Conservation (phyloP, 371 early-diverging fungal species). For the Mucor ambiguus region DNA sequence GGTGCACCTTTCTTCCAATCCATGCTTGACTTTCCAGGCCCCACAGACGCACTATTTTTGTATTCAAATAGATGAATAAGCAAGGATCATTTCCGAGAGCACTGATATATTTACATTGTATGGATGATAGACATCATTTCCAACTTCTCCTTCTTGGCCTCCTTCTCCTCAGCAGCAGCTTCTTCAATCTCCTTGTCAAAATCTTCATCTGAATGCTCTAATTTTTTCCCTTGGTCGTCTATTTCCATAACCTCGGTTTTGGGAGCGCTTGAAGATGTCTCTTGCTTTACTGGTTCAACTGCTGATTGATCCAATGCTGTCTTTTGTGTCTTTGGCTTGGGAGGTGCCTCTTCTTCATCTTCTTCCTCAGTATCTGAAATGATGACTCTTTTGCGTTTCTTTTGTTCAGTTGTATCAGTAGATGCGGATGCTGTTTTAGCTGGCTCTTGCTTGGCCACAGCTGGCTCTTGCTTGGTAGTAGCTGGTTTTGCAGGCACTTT, state of each 20-base stretch:
- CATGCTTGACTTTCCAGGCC: neutral
- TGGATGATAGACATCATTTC: constrained; percentile 21
- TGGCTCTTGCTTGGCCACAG: neutral
- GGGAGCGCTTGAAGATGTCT: neutral
- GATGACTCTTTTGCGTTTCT: constrained; percentile 10
- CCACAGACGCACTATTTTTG: constrained; percentile 14
- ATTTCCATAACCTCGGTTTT: neutral
- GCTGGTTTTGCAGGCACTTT: neutral
- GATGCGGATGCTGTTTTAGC: neutral
- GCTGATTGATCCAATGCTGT: neutral
- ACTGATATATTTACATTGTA: constrained; percentile 16
- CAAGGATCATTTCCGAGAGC: neutral
- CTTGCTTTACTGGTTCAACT: neutral
- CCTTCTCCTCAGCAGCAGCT: constrained; percentile 19
- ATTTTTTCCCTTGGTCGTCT: neutral
- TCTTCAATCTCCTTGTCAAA: constrained; percentile 26
- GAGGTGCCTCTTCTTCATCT: constrained; percentile 1
- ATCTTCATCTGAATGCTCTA: neutral
- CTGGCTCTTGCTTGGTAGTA: neutral
- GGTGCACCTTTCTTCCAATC: constrained; percentile 16
- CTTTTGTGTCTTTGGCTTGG: neutral
- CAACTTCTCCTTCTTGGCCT: constrained; percentile 19
- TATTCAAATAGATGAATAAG: neutral
- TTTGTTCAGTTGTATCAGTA: neutral
- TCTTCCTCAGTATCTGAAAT: constrained; percentile 18